Evolutionary conservation across 2,329 filamentous ascomycete genomes (phyloP).

Genomic region (Diaporthe citri): DNA sequence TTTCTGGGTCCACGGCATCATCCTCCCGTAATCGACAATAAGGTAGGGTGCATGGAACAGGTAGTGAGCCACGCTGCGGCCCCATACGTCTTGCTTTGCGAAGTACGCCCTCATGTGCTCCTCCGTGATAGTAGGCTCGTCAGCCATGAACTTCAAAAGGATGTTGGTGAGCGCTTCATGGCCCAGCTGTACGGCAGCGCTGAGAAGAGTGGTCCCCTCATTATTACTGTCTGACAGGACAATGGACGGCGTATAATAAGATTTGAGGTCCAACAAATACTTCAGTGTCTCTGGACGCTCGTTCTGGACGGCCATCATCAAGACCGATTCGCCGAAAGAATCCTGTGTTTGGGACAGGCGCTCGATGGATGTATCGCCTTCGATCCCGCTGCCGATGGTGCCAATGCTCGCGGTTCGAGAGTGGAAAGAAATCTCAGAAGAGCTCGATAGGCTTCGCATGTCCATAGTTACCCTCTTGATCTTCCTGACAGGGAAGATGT

Average conservation of each 20-base stretch:
- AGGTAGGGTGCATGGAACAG: conserved; percentile 90
- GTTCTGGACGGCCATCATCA: conserved; percentile 87
- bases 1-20: conserved; percentile 89
- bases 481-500: conserved; percentile 60
- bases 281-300: conserved; percentile 78
- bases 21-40: conserved; percentile 79
- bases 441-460: conserved; percentile 86
- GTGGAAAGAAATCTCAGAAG: conserved; percentile 85
- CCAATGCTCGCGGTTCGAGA: conserved; percentile 84
- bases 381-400: conserved; percentile 78
- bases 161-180: conserved; percentile 80
- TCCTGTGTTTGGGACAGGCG: conserved; percentile 79
- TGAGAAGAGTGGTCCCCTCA: conserved; percentile 89
- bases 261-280: conserved; percentile 82
- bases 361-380: conserved; percentile 89
- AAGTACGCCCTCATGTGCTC: conserved; percentile 76
- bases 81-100: conserved; percentile 82
- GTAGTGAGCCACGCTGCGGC: conserved; percentile 94
- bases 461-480: conserved; percentile 91
- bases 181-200: conserved; percentile 89
- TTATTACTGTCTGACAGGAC: conserved; percentile 89
- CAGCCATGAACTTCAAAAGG: conserved; percentile 78
- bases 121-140: conserved; percentile 58
- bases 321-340: conserved; percentile 82
- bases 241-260: conserved; percentile 78